Evolutionary conservation across 2,329 filamentous ascomycete species (phyloP), one percentile per base, ranked within the genome.

Genomic region (Triangularia setosa): DNA sequence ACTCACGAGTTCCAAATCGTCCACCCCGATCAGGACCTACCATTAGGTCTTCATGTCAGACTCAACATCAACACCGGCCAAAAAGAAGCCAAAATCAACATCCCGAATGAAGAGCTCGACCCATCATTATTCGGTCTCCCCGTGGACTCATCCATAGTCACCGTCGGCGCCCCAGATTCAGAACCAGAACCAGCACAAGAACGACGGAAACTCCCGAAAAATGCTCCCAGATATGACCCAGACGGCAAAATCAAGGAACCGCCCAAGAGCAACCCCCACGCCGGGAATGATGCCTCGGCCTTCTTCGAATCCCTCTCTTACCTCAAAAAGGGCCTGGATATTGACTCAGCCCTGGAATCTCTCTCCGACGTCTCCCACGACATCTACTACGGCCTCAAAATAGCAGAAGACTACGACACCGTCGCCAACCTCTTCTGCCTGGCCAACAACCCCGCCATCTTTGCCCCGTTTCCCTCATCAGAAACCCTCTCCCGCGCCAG

Each of bases 291-390:
- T 23, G 62, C 54, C 24, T 58, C 53, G 60, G 76, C 73, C 7
- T 85, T 85, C 70, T 72, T 76, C 63, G 74, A 79, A 24, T 81
- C 83, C 8, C 75, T 88, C 58, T 74, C 79, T 33, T 76, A 80
- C 44, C 73, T 88, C 58, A 83, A 84, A 70, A 79, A 74, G 56
- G 78, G 79, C n/a, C 69, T 71, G 11, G 68, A 61, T 74, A 76
- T 86, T 14, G 80, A 83, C 48, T 76, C 76, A 11, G 83, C 84
- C 0, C 79, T 90, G 7, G 80, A 84, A 33, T 79, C 79, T 33
- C 80, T 90, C n/a, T 80, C 84, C 66, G 87, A 90, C 6, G 76
- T 89, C 27, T 83, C 87, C 0, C 87, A 90, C 73, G 88, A 90
- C 74, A 85, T 90, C 67, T 90, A 89, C 77, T 90, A 89, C 73